A percentile compares a stretch with the other conserved stretches of the same genome.
These are phyloP conservation scores for Neofusicoccum kwambonambiense DNA, from an alignment of 2,329 filamentous ascomycete species.

Conservation along the genomic window DNA sequence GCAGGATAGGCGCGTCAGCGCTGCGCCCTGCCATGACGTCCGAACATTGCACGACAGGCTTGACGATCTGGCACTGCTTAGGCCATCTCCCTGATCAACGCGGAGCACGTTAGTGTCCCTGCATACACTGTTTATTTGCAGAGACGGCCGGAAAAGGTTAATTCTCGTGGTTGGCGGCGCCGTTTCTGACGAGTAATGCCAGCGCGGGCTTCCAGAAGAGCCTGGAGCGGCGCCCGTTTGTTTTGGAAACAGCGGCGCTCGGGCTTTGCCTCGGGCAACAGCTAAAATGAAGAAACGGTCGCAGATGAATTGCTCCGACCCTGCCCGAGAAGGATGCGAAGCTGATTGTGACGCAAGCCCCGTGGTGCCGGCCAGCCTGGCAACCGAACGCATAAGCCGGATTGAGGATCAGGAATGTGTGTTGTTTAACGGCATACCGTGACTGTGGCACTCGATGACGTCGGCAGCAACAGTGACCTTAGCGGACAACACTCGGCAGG, in stretches of 20 bases:
- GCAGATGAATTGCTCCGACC: neutral
- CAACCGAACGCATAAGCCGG: conserved; percentile 8
- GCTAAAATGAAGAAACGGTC: neutral
- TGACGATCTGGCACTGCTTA: conserved; percentile 7
- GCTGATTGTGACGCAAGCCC: conserved; percentile 10
- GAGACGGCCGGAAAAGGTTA: neutral
- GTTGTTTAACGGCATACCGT: conserved; percentile 6
- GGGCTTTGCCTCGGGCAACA: neutral
- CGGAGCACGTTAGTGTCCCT: conserved; percentile 6
- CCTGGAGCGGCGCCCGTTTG: conserved; percentile 1
- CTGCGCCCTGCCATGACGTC: neutral
- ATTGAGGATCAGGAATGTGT: conserved; percentile 7
- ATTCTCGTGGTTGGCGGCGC: neutral
- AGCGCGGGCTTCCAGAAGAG: conserved; percentile 2
- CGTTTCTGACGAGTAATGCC: neutral
- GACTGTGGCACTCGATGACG: conserved; percentile 5
- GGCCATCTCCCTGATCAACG: conserved; percentile 5
- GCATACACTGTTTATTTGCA: neutral
- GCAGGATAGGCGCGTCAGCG: neutral
- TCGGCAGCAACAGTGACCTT: conserved; percentile 7
- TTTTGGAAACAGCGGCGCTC: conserved; percentile 7
- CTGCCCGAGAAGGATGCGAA: conserved; percentile 1
- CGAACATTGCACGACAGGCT: neutral
- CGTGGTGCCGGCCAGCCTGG: neutral
- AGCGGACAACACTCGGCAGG: conserved; percentile 1